Percentiles rank a stretch among this genome's conserved stretches.
phyloP scores from a whole-genome alignment of 169 alveolate species.

The Besnoitia besnoiti region DNA sequence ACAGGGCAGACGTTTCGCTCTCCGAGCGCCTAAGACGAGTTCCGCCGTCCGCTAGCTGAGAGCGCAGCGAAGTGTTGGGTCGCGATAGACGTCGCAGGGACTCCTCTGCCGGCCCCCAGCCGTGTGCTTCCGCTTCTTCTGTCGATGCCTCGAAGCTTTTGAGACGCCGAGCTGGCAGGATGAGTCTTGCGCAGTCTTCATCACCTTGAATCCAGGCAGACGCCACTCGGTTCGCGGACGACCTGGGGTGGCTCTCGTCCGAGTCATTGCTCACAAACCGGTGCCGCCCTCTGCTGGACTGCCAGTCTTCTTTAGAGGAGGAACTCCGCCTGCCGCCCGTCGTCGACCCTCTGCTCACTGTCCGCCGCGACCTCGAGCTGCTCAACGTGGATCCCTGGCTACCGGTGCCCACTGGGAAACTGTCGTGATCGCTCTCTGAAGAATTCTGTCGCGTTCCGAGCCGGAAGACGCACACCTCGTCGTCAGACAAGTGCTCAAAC shows the following conservation, averaged over 20 bases:
- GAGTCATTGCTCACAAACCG: background rate
- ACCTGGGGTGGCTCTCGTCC: background rate
- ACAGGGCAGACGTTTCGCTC: background rate
- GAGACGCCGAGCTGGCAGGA: background rate
- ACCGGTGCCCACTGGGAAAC: background rate
- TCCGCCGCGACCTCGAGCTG: constrained; percentile 1
- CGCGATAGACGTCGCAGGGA: no score
- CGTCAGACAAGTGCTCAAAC: background rate
- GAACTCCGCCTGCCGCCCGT: background rate
- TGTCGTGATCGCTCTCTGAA: background rate
- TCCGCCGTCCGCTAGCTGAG: background rate
- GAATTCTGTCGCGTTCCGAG: background rate
- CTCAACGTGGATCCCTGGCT: background rate
- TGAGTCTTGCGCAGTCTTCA: background rate
- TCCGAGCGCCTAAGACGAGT: background rate
- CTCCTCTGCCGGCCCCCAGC: background rate
- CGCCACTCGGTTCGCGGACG: background rate
- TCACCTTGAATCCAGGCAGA: background rate
- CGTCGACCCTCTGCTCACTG: background rate
- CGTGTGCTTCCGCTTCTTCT: background rate
- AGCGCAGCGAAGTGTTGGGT: background rate
- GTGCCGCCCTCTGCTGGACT: background rate
- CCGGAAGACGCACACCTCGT: background rate
- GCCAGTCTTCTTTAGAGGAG: background rate
- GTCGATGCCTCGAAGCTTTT: background rate